These are phyloP conservation scores for Raphanus sativus DNA, from an alignment of 345 rosid species.

Conservation along the genomic window DNA sequence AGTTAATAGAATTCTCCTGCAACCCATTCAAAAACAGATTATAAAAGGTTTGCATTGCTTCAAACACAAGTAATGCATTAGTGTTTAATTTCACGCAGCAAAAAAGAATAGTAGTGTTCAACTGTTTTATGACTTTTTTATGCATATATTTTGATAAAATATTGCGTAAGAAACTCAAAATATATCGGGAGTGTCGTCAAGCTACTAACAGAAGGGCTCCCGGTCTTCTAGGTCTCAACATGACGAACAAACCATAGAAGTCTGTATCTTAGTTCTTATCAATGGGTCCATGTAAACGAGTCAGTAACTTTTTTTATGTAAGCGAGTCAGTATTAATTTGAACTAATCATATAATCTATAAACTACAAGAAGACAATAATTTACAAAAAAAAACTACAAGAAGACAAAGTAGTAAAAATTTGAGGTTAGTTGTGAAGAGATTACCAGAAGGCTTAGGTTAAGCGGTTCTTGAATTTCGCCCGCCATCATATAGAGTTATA, in stretches of 20 bases:
- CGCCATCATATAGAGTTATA: conserved; percentile 47
- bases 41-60: background rate
- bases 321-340: background rate
- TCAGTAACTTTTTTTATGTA: too few species aligned
- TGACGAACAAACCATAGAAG: background rate
- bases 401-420: background rate
- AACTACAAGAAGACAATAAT: background rate
- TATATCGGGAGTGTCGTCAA: too few species aligned
- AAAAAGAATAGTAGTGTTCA: background rate
- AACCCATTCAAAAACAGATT: conserved; percentile 21
- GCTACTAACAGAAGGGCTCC: background rate
- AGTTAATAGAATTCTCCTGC: conserved; percentile 70
- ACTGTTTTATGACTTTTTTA: background rate
- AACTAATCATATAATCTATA: background rate
- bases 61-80: background rate
- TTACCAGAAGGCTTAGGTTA: conserved; percentile 63
- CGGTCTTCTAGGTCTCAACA: background rate
- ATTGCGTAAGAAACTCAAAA: too few species aligned
- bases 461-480: conserved; percentile 67
- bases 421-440: background rate
- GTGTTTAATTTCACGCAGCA: background rate
- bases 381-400: too few species aligned
- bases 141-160: background rate
- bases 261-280: background rate
- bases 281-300: background rate